Evolutionary conservation across 2,329 filamentous ascomycete species (phyloP), one percentile per base, ranked within the genome.

Genomic region (Exophiala xenobiotica): DNA sequence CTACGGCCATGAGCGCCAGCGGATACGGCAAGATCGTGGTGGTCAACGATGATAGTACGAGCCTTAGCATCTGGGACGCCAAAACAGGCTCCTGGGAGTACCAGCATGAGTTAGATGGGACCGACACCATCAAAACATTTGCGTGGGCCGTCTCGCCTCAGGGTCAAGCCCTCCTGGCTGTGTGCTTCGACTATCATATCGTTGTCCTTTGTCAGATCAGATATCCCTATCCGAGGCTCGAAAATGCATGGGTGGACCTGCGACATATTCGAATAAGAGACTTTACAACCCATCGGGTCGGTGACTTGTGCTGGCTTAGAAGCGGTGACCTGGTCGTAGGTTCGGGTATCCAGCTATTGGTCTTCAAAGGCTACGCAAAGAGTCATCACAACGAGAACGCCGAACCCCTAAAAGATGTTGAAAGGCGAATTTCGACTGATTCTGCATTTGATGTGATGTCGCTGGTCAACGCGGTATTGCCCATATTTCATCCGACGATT

Each of bases 61-160:
- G 84, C 33, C 72, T 96, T 43, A 95, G 88, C 0, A 95, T 96
- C 43, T 96, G 91, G 92, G 91, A 96, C 64, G 87, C 89, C 8
- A 82, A 86, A 56, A 88, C 86, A 49, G 85, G 85, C 1, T 85
- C 90, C 56, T 77, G 96, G 4, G 91, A 96, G 67, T 90, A 88
- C 64, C 80, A 88, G 55, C 82, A 92, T 62, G 78, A 82, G 23
- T 93, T 90, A 58, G 79, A 86, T 58, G 77, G 78, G 9, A 79
- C 86, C 53, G 87, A 93, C 61, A 80, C 78, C 4, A 90, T 96
- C 33, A 83, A 86, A 57, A 91, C 96, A 67, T 79, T 96, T 9
- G 90, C 96, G 67, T 96, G 92, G 92, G 92, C 90, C 1, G 92
- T 88, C 2, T 96, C 91, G 0, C 90, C 90, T 0, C 89, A 95